phyloP scores from a whole-genome alignment of 306 rosid species.

The Vigna reflexopilosa region DNA sequence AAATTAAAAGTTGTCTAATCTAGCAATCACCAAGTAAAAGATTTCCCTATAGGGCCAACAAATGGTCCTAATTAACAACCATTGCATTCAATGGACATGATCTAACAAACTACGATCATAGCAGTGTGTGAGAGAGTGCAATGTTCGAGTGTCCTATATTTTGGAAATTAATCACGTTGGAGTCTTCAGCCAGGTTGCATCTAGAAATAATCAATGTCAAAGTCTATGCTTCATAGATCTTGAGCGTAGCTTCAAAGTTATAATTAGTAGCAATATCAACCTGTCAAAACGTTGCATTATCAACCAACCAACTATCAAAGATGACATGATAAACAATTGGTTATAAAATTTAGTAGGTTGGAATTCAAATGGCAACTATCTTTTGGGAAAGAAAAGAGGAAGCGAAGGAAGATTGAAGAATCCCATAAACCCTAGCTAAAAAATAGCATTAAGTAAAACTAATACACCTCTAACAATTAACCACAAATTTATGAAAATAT shows the following conservation, averaged over 20 bases:
- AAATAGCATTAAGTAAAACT: conserved; percentile 10
- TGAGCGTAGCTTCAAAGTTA: no score
- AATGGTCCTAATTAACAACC: conserved; percentile 16
- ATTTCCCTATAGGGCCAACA: neutral
- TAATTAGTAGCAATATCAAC: no score
- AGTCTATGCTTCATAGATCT: no score
- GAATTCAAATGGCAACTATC: conserved; percentile 1
- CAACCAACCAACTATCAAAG: no score
- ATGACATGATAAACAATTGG: no score
- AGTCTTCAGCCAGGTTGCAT: no score
- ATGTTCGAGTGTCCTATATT: no score
- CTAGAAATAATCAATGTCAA: no score
- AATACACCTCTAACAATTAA: conserved; percentile 15
- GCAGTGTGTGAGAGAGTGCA: no score
- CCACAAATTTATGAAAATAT: neutral
- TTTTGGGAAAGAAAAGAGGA: neutral
- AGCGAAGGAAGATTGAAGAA: neutral
- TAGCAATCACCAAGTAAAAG: conserved; percentile 32
- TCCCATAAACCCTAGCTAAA: conserved; percentile 13
- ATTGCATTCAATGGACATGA: conserved; percentile 1
- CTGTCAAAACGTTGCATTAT: no score
- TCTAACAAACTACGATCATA: conserved; percentile 8
- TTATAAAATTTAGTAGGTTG: neutral
- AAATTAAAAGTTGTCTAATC: neutral
- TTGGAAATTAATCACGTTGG: no score